Evolutionary conservation across 2,329 filamentous ascomycete species (phyloP).

Genomic region (Polytolypa hystricis): DNA sequence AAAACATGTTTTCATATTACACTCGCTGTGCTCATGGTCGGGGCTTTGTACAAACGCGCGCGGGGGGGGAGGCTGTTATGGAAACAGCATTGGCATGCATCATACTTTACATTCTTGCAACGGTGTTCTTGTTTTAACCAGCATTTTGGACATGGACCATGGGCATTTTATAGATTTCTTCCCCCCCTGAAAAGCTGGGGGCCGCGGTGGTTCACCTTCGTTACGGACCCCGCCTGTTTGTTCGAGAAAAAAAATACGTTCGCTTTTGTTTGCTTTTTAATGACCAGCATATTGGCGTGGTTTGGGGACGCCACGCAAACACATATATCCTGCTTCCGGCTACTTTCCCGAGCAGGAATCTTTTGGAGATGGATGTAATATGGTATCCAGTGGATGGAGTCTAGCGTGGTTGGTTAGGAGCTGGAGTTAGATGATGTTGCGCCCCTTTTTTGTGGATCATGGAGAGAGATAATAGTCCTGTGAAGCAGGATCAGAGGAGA

Average conservation of each 20-base stretch:
- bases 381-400: not conserved
- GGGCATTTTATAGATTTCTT: not conserved
- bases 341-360: not conserved
- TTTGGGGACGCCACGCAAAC: not conserved
- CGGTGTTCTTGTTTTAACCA: not conserved
- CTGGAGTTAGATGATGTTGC: too few relatives aligned
- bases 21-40: conserved; percentile 10
- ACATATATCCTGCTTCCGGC: not conserved
- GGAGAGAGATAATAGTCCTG: too few relatives aligned
- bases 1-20: conserved; percentile 19
- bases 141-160: too few relatives aligned
- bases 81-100: not conserved
- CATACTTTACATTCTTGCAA: not conserved
- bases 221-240: too few relatives aligned
- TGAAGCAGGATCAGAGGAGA: too few relatives aligned
- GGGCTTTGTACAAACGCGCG: not conserved
- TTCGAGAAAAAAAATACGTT: conserved; percentile 22
- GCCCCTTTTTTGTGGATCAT: too few relatives aligned
- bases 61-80: conserved; percentile 3
- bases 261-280: conserved; percentile 21
- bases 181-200: too few relatives aligned
- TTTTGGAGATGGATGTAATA: not conserved
- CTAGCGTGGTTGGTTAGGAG: not conserved
- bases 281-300: not conserved
- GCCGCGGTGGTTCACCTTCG: too few relatives aligned